Evolutionary conservation across 208 protist genomes (phyloP).

Genomic region (Acanthamoeba divionensis): DNA sequence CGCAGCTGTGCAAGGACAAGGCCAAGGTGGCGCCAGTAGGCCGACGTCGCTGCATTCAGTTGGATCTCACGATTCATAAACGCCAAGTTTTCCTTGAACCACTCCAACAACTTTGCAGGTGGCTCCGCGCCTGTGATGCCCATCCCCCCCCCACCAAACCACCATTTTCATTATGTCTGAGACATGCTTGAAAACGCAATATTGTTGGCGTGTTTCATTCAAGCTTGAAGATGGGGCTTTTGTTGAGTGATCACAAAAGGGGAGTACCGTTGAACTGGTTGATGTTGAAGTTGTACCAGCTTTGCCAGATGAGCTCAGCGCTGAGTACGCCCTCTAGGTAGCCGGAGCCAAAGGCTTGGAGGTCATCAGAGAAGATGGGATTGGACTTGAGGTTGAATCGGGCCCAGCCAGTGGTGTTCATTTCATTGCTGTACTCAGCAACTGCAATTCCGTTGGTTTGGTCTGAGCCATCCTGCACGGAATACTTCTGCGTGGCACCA

Average conservation of each 20-base stretch:
- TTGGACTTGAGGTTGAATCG: not conserved
- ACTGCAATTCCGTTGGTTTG: no score
- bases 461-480: no score
- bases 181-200: no score
- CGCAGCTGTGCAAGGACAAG: not conserved
- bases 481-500: no score
- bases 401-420: slow-evolving; percentile 6
- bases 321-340: slow-evolving; percentile 47
- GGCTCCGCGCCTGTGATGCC: not conserved
- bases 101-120: not conserved
- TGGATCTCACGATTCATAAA: not conserved
- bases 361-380: not conserved
- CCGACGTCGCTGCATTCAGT: not conserved
- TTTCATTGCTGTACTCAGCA: not conserved
- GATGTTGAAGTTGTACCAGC: slow-evolving; percentile 56
- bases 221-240: no score
- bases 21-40: not conserved
- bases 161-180: no score
- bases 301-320: slow-evolving; percentile 22
- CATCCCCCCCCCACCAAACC: no score
- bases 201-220: no score
- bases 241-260: no score
- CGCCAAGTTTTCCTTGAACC: not conserved
- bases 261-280: no score
- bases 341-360: slow-evolving; percentile 27